These are phyloP conservation scores for Marsdenia floribunda DNA, from an alignment of 257 asterid genomes.

Conservation along the genomic window DNA sequence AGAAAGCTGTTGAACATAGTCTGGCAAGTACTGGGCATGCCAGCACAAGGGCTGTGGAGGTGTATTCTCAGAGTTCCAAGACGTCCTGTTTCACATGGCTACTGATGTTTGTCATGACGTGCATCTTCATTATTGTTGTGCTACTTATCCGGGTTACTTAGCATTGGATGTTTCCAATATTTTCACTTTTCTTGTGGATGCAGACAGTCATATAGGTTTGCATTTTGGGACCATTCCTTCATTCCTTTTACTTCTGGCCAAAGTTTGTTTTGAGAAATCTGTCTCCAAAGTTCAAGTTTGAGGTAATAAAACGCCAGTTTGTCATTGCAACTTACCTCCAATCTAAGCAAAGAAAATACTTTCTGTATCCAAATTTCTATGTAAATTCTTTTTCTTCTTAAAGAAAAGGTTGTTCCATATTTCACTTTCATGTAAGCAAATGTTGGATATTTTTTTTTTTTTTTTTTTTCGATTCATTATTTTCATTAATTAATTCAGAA, in stretches of 20 bases:
- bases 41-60: constrained; percentile 55
- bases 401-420: too few species aligned
- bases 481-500: too few species aligned
- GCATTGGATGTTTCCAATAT: not conserved
- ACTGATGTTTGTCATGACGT: constrained; percentile 57
- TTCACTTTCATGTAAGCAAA: too few species aligned
- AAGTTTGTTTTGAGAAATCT: not conserved
- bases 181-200: not conserved
- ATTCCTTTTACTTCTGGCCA: not conserved
- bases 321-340: not conserved
- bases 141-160: constrained; percentile 80
- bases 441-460: too few species aligned
- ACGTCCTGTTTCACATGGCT: constrained; percentile 83
- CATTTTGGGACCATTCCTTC: not conserved
- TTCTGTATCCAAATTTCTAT: not conserved
- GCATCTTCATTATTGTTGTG: constrained; percentile 73
- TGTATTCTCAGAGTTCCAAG: constrained; percentile 61
- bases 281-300: not conserved
- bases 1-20: constrained; percentile 83
- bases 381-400: not conserved
- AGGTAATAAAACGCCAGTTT: not conserved
- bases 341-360: not conserved
- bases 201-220: not conserved
- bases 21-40: constrained; percentile 84
- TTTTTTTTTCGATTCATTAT: too few species aligned